Evolutionary conservation across 2,329 filamentous ascomycete genomes (phyloP), one percentile per base, ranked within the genome.

Genomic region (Alternaria gansuensis): DNA sequence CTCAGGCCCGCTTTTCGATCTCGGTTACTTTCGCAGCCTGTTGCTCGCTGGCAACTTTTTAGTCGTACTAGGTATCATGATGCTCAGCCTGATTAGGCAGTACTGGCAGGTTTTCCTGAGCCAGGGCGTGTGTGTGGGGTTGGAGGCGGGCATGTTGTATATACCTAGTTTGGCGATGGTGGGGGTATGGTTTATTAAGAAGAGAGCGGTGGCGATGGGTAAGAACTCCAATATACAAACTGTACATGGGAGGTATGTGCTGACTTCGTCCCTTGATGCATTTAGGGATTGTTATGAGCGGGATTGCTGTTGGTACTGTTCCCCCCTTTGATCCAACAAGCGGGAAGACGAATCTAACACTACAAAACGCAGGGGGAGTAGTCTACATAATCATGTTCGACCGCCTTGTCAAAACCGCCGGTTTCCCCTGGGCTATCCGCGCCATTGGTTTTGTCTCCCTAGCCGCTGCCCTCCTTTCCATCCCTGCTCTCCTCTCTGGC

Each of bases 51-150:
- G 87, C 14, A 83, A 82, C 2, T 85, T 60, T 71, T 79, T 77
- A 2, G 82, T 87, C 41, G 82, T 89, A 4, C 83, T 88, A 52
- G 84, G 85, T 3, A 74, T 89, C 10, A 88, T 89, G 84, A 87
- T 88, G 85, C 78, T 85, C 0, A 84, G 81, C 23, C 70, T 89
- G 62, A 86, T 77, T 45, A 83, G 77, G 3, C 64, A 82, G 51
- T 85, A 84, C 64, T 85, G 83, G 70, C 83, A 85, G 57, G 81
- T 85, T 52, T 74, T 85, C 40, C 79, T 86, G 3, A 77, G 82
- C 0, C 85, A 87, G 63, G 82, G 82, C 1, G 74, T 86, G 5
- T 85, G 83, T 68, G 83, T 78, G 74, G 76, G 76, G 0, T 36
- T 75, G 3, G 76, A 75, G 0, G 75, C 76, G 0, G 76, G 76